Conservation (phyloP, 2,329 filamentous ascomycete genomes). For the Aureobasidium sp. region DNA sequence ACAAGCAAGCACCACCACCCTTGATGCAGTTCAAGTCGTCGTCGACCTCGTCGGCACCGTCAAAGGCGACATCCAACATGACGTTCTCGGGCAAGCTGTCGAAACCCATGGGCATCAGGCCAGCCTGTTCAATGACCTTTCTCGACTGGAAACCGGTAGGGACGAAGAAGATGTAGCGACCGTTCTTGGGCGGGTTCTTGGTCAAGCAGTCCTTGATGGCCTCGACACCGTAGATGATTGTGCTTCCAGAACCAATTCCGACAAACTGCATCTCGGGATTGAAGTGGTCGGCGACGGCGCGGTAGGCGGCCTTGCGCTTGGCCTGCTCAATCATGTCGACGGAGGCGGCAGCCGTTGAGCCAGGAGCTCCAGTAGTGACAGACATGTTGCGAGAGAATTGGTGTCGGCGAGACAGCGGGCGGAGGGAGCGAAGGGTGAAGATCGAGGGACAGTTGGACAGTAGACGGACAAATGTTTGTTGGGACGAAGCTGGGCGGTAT, state of each 20-base stretch:
- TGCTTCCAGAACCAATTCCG: conserved; percentile 74
- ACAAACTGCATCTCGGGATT: conserved; percentile 51
- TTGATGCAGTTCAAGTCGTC: conserved; percentile 94
- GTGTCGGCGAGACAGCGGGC: not conserved
- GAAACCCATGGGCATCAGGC: conserved; percentile 68
- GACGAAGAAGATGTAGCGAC: conserved; percentile 63
- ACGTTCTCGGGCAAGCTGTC: conserved; percentile 59
- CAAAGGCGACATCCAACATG: conserved; percentile 81
- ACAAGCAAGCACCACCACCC: conserved; percentile 91
- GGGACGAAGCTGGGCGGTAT: not conserved
- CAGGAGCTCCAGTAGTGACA: not conserved
- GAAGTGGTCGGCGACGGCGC: conserved; percentile 67
- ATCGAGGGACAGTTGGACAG: not conserved
- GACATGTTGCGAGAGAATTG: conserved; percentile 5
- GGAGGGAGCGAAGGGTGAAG: not conserved
- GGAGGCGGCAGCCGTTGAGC: not conserved
- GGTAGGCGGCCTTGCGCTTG: conserved; percentile 66
- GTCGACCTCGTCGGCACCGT: conserved; percentile 95
- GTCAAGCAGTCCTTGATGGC: conserved; percentile 58
- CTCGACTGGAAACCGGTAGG: conserved; percentile 89
- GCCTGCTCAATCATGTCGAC: conserved; percentile 52
- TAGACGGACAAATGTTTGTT: conserved; percentile 1
- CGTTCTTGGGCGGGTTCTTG: conserved; percentile 26
- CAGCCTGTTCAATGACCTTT: conserved; percentile 72
- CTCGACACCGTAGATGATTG: conserved; percentile 77